These are phyloP conservation scores for Vitis rotundifolia DNA, from an alignment of 164 flowering plant genomes.

Conservation along the genomic window DNA sequence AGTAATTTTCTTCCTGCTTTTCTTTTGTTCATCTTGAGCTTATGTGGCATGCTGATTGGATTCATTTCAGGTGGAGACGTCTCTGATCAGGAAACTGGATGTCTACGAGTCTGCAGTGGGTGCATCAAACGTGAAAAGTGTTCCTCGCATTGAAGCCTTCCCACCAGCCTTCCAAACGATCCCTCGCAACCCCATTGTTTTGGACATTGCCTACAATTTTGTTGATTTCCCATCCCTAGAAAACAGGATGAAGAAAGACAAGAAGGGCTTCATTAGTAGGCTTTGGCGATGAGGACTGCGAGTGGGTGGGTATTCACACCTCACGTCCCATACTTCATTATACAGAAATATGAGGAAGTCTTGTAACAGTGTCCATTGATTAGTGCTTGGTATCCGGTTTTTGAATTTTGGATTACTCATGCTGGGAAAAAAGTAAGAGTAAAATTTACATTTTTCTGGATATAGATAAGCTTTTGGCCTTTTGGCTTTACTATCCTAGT, in stretches of 20 bases:
- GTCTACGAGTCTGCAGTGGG: constrained; percentile 81
- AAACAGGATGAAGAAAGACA: constrained; percentile 89
- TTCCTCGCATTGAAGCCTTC: constrained; percentile 65
- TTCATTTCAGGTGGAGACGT: constrained; percentile 60
- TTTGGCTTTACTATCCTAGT: no score
- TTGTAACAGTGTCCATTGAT: neutral
- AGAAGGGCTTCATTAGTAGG: constrained; percentile 83
- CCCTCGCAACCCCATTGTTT: constrained; percentile 84
- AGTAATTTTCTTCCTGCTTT: neutral
- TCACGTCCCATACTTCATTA: neutral
- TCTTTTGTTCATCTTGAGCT: neutral
- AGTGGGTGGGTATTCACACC: neutral
- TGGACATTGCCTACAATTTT: constrained; percentile 76
- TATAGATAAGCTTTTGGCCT: no score
- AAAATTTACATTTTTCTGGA: no score
- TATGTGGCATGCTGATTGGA: constrained; percentile 4
- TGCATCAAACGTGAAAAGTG: constrained; percentile 51
- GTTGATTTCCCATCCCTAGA: constrained; percentile 94
- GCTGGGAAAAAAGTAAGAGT: no score
- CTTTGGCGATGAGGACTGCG: constrained; percentile 62
- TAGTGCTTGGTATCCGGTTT: no score
- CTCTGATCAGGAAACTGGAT: constrained; percentile 80
- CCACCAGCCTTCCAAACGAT: constrained; percentile 87
- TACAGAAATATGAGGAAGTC: constrained; percentile 1
- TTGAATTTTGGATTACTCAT: no score